Conservation (phyloP, 1,139 yeast species). For the Lodderomyces oxycetoniae region DNA sequence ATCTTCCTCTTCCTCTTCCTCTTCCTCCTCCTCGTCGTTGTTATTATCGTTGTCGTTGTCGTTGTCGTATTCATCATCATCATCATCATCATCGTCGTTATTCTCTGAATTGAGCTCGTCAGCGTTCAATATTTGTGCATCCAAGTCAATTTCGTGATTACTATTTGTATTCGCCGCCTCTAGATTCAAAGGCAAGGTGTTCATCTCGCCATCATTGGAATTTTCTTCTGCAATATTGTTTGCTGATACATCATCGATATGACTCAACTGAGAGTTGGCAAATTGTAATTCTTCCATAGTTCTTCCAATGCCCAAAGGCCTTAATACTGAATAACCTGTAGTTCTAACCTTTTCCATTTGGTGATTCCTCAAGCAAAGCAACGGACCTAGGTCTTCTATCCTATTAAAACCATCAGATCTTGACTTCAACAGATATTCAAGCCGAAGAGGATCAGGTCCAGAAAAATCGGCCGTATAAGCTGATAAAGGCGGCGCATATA, state of each 20-base stretch:
- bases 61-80: conserved; percentile 15
- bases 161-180: conserved; percentile 2
- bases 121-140: conserved; percentile 27
- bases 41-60: conserved; percentile 34
- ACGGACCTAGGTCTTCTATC: conserved; percentile 1
- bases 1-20: conserved; percentile 11
- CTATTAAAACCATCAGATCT: background rate
- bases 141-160: conserved; percentile 34
- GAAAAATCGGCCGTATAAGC: conserved; percentile 51
- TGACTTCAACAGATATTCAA: conserved; percentile 28
- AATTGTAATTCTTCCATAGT: conserved; percentile 48
- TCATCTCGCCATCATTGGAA: conserved; percentile 7
- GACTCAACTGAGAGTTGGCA: conserved; percentile 15
- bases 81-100: conserved; percentile 33
- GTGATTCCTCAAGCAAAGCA: background rate
- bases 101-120: conserved; percentile 34
- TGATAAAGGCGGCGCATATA: conserved; percentile 49
- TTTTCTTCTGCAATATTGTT: conserved; percentile 12
- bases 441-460: conserved; percentile 37
- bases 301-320: conserved; percentile 53
- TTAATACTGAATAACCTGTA: conserved; percentile 46
- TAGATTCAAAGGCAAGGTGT: conserved; percentile 6
- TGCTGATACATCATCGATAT: conserved; percentile 4
- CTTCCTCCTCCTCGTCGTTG: too few species aligned
- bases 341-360: conserved; percentile 40